Conservation (phyloP, 768 basidiomycete genomes). For the Sporobolomyces roseus region DNA sequence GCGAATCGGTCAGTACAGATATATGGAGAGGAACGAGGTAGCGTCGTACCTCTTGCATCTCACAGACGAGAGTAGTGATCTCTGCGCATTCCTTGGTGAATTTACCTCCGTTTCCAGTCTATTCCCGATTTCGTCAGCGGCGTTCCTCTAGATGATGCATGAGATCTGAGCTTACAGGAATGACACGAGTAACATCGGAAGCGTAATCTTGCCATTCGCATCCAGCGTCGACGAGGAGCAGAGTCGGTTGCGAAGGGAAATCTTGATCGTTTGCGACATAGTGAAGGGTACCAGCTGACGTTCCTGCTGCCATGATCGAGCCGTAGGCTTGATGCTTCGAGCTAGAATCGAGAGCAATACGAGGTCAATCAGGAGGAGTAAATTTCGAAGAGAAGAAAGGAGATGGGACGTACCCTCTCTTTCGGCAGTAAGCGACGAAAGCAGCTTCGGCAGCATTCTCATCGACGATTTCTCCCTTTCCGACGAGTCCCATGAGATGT, state of each 20-base stretch:
- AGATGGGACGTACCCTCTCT: slow-evolving; percentile 65
- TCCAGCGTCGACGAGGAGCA: slow-evolving; percentile 65
- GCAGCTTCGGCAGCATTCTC: slow-evolving; percentile 92
- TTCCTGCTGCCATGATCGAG: slow-evolving; percentile 84
- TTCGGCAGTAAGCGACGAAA: slow-evolving; percentile 81
- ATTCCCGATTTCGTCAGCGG: too few species aligned
- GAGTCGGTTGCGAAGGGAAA: slow-evolving; percentile 37
- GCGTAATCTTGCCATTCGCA: slow-evolving; percentile 78
- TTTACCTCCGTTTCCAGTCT: slow-evolving; percentile 87
- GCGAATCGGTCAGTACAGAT: neutral
- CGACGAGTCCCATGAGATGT: slow-evolving; percentile 66
- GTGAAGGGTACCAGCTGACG: slow-evolving; percentile 81
- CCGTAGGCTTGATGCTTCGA: slow-evolving; percentile 83
- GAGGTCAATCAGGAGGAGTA: neutral
- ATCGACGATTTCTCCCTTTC: slow-evolving; percentile 76
- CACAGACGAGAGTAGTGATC: slow-evolving; percentile 80
- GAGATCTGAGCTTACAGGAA: slow-evolving; percentile 47
- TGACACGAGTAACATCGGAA: slow-evolving; percentile 58
- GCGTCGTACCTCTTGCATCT: slow-evolving; percentile 73
- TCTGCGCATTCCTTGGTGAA: slow-evolving; percentile 74
- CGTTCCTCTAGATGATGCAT: too few species aligned
- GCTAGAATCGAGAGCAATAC: slow-evolving; percentile 52
- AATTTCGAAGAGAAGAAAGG: neutral
- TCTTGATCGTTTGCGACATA: slow-evolving; percentile 74
- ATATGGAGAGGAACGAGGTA: neutral